These are phyloP conservation scores for Phlebiopsis flavidoalba DNA, from an alignment of 768 basidiomycete species.

Conservation along the genomic window DNA sequence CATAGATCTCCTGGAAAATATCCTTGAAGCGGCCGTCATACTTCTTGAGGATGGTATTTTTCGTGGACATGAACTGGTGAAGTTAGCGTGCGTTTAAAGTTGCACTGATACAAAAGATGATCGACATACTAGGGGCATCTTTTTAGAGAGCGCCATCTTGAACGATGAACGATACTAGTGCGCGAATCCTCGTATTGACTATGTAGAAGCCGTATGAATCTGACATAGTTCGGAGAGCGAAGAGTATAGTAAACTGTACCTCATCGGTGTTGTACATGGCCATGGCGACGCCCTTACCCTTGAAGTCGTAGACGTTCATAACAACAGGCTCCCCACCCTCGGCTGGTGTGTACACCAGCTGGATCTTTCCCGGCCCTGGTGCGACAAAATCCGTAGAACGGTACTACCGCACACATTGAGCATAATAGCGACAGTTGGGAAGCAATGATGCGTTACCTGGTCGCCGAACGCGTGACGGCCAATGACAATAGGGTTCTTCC, in stretches of 20 bases:
- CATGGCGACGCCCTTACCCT: slow-evolving; percentile 88
- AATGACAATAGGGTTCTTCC: slow-evolving; percentile 94
- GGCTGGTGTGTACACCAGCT: slow-evolving; percentile 83
- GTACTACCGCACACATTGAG: slow-evolving; percentile 44
- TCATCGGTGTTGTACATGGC: slow-evolving; percentile 99
- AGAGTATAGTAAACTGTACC: slow-evolving; percentile 31
- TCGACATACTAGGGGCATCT: slow-evolving; percentile 60
- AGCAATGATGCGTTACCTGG: slow-evolving; percentile 43
- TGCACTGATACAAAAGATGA: neutral
- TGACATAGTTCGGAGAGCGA: neutral
- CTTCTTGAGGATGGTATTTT: slow-evolving; percentile 96
- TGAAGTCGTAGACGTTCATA: slow-evolving; percentile 91
- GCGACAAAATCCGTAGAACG: slow-evolving; percentile 91
- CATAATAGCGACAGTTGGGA: neutral
- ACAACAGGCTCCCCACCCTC: slow-evolving; percentile 64
- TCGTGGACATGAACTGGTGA: slow-evolving; percentile 97
- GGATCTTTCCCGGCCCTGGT: slow-evolving; percentile 89
- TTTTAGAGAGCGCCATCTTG: slow-evolving; percentile 88
- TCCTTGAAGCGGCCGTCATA: slow-evolving; percentile 99
- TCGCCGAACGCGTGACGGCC: slow-evolving; percentile 98
- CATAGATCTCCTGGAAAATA: slow-evolving; percentile 96
- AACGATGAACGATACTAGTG: slow-evolving; percentile 98
- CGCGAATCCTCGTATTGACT: slow-evolving; percentile 93
- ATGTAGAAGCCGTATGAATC: neutral
- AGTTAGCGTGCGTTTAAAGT: neutral